Conservation (phyloP, 306 rosid species). For the Phaseolus lunatus region DNA sequence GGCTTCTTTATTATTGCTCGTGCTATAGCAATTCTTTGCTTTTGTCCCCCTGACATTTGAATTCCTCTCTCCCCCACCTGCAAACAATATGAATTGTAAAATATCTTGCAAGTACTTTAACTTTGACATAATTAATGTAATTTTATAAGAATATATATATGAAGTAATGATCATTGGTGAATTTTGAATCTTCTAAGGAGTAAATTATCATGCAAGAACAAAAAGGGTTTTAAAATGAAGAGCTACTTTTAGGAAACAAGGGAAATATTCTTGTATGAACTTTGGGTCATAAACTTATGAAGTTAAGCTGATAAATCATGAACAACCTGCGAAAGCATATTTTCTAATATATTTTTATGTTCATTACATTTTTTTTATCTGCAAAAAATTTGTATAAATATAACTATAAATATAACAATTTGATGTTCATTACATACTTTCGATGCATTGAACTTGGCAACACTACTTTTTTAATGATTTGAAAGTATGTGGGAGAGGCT, state of each 20-base stretch:
- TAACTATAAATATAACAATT: too few species aligned
- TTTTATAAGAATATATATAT: too few species aligned
- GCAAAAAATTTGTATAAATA: too few species aligned
- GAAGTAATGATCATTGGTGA: too few species aligned
- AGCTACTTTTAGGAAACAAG: too few species aligned
- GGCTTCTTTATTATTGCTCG: constrained; percentile 82
- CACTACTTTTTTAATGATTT: not conserved
- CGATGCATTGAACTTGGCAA: not conserved
- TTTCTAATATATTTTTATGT: not conserved
- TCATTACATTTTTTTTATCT: too few species aligned
- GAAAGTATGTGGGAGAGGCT: constrained; percentile 3
- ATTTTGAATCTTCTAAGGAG: too few species aligned
- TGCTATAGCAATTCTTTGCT: constrained; percentile 92
- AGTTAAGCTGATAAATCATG: not conserved
- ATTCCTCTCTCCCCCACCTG: constrained; percentile 94
- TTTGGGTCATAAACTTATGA: too few species aligned
- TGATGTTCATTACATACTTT: not conserved
- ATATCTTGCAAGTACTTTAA: not conserved
- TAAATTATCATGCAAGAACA: too few species aligned
- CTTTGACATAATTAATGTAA: too few species aligned
- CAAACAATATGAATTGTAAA: not conserved
- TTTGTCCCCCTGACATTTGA: constrained; percentile 97
- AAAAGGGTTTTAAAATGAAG: too few species aligned
- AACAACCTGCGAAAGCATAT: not conserved
- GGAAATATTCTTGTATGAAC: too few species aligned